Base-by-base conservation (phyloP, 768 basidiomycete species). In the Favolaschia claudopus region DNA sequence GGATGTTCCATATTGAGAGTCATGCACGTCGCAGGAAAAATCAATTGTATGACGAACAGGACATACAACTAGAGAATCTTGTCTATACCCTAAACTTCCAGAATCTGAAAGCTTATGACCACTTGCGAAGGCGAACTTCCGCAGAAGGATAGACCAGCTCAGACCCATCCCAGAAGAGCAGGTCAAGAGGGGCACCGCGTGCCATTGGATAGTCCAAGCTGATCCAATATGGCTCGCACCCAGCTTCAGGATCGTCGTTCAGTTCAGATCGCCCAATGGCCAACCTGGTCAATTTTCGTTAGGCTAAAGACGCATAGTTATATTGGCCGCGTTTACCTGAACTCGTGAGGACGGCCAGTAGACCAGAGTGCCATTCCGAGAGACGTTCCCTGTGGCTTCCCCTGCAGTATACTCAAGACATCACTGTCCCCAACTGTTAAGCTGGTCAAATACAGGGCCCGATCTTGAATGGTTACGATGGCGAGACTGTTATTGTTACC, bases 311-410 rank as follows among this genome's bases (percentile, higher is more conserved):
- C 29, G 31, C 3, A 6, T 8, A 15, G 40, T 19, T 15, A 28
- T 40, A 32, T 37, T 28, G 20, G 49, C 58, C 38, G 37, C 17
- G 22, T 10, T 50, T 20, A 74, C 75, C 78, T 73, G 61, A 80
- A 81, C 59, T 80, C 74, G 28, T 75, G 67, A 12, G 65, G 61
- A 34, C 77, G 68, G 9, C 74, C 74, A 4, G 77, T 78, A 7
- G 69, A 67, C 81, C 79, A 81, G 1, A 76, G 63, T 12, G 72
- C 68, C 9, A 74, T 62, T 40, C 71, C 60, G 37, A 33, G 62
- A 40, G 24, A 27, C 25, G 40, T 52, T 19, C 32, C 34, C 36
- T 46, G 49, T 29, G 42, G 67, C 47, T 22, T 53, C 33, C 58
- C 55, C 49, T 76, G 74, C 42, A 80, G 60, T 24, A 73, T 56